Evolutionary conservation across 495 filamentous ascomycete species (phyloP), one percentile per base, ranked within the genome.

Genomic region (Neurospora cerealis): DNA sequence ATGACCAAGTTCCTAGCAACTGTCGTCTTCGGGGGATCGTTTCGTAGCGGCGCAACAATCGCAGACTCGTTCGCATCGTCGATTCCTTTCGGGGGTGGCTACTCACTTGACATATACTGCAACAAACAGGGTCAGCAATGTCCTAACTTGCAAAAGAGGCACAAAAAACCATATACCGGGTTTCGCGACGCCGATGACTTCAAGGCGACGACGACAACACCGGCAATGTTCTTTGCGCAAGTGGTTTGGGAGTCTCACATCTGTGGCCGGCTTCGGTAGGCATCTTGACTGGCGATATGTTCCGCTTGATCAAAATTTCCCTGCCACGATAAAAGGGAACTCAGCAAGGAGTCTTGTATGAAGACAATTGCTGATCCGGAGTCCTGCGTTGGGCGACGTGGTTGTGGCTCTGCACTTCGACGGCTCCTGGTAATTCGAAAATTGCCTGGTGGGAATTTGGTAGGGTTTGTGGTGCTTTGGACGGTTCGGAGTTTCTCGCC

Each of bases 71-170:
- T 66, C 54, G 54, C 28, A 66, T 32, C 54, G 54, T 66, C 66
- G 69, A 73, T 46, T 71, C 73, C 75, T 73, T 72, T 78, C 79
- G 76, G 75, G 75, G 80, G 73, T 77, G 79, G 73, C 69, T 36
- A 91, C 92, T 93, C 87, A 95, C 93, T 96, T 96, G 83, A 96
- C 94, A 82, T 96, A 97, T 86, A 97, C 92, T 96, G 85, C 21
- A 81, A 75, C 73, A 69, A 77, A 72, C 28, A 62, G 71, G 76
- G 84, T 82, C 81, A 84, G 77, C 77, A 37, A 71, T 70, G 69
- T 60, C 73, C 74, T 75, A 44, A 37, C 24, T 70, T 32, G 62
- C 3, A 72, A 5, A 38, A 54, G 41, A 34, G 71, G 40, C 13
- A 46, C 62, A 21, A 70, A 28, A 36, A 73, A 48, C 72, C 39